Evolutionary conservation across 768 basidiomycete genomes (phyloP).

Genomic region (Holtermannia corniformis): DNA sequence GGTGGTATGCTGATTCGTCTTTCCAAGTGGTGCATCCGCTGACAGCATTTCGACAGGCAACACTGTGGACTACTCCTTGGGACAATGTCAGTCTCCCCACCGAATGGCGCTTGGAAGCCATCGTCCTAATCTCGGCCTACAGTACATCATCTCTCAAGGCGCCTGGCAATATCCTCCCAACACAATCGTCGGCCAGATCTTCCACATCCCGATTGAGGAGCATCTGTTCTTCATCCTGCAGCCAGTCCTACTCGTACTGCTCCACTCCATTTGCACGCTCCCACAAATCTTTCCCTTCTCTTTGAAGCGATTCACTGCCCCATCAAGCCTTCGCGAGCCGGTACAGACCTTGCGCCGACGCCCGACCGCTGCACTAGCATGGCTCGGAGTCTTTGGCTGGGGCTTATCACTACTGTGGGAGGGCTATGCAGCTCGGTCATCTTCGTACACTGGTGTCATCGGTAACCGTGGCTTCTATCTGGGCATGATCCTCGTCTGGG

Average conservation of each 20-base stretch:
- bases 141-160: slow-evolving; percentile 26
- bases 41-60: slow-evolving; percentile 19
- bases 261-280: slow-evolving; percentile 25
- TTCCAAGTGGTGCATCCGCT: background rate
- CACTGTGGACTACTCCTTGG: slow-evolving; percentile 40
- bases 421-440: slow-evolving; percentile 9
- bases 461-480: slow-evolving; percentile 31
- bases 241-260: slow-evolving; percentile 31
- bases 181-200: slow-evolving; percentile 28
- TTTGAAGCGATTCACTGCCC: background rate
- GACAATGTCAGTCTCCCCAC: slow-evolving; percentile 28
- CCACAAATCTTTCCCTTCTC: slow-evolving; percentile 23
- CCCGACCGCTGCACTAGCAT: slow-evolving; percentile 12
- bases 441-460: slow-evolving; percentile 2
- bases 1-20: slow-evolving; percentile 19
- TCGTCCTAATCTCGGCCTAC: background rate
- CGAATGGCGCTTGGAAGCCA: background rate
- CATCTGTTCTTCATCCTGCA: slow-evolving; percentile 39
- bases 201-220: slow-evolving; percentile 36
- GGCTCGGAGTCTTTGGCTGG: slow-evolving; percentile 7
- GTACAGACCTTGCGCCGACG: slow-evolving; percentile 29
- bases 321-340: background rate
- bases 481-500: slow-evolving; percentile 37
- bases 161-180: slow-evolving; percentile 34
- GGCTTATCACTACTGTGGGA: slow-evolving; percentile 19